phyloP scores from a whole-genome alignment of 2,329 filamentous ascomycete species.

The Cytospora leucostoma region DNA sequence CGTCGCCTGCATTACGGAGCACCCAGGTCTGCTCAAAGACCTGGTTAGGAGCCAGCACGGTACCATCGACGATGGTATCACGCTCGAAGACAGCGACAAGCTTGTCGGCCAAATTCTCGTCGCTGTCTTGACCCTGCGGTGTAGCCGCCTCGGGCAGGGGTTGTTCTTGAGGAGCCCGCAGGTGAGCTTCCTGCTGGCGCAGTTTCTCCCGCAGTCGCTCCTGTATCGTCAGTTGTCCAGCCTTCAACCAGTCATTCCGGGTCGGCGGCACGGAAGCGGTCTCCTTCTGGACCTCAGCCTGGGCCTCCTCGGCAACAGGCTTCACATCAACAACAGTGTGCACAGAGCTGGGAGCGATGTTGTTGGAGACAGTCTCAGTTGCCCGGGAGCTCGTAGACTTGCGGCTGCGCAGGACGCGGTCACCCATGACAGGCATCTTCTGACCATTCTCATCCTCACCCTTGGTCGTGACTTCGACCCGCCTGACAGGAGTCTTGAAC shows the following conservation, averaged over 20 bases:
- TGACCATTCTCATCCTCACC: constrained; percentile 73
- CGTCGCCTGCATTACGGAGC: constrained; percentile 78
- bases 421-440: constrained; percentile 70
- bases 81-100: constrained; percentile 66
- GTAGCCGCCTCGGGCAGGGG: constrained; percentile 19
- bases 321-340: constrained; percentile 74
- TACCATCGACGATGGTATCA: constrained; percentile 80
- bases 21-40: constrained; percentile 91
- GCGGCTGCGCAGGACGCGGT: constrained; percentile 44
- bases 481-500: constrained; percentile 89
- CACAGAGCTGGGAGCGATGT: constrained; percentile 52
- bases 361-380: constrained; percentile 56
- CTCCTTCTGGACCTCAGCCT: constrained; percentile 29
- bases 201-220: constrained; percentile 20
- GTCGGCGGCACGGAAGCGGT: not conserved
- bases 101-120: constrained; percentile 31
- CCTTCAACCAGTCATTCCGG: not conserved
- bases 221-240: not conserved
- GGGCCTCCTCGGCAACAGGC: constrained; percentile 48
- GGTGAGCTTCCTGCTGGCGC: constrained; percentile 13
- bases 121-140: constrained; percentile 22
- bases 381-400: constrained; percentile 47
- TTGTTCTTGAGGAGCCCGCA: constrained; percentile 22
- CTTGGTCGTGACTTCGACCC: constrained; percentile 82
- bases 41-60: constrained; percentile 66